A percentile compares a stretch with the other conserved stretches of the same genome.
Conservation (phyloP, 805 yeast genomes). For the Candida rishiriensis region DNA sequence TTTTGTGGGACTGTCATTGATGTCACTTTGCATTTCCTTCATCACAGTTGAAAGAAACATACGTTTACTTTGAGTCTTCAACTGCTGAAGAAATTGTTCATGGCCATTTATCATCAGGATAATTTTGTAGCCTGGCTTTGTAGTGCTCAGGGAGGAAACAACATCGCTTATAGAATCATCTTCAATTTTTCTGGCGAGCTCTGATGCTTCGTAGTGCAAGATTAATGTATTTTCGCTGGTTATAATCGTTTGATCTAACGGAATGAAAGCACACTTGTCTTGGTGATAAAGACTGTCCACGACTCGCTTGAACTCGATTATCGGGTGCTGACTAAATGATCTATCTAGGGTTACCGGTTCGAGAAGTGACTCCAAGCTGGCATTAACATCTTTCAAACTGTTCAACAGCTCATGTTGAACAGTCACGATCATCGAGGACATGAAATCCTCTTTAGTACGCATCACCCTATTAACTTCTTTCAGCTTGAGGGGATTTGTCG, state of each 20-base stretch:
- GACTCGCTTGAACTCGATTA: conserved; percentile 49
- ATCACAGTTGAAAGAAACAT: conserved; percentile 34
- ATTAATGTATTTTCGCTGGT: conserved; percentile 41
- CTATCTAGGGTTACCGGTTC: conserved; percentile 16
- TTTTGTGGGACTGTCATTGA: conserved; percentile 2
- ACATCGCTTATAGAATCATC: conserved; percentile 22
- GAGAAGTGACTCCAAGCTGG: conserved; percentile 12
- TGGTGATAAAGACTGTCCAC: conserved; percentile 46
- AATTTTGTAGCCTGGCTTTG: conserved; percentile 26
- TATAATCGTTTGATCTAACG: conserved; percentile 35
- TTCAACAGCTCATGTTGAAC: conserved; percentile 32
- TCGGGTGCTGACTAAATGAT: conserved; percentile 32
- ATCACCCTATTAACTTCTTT: conserved; percentile 33
- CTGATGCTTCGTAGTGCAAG: conserved; percentile 43
- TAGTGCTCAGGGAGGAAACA: conserved; percentile 19
- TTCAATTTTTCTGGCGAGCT: conserved; percentile 35
- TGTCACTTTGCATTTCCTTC: conserved; percentile 8
- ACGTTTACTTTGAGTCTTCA: conserved; percentile 43
- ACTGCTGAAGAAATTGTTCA: conserved; percentile 39
- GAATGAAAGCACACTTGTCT: conserved; percentile 49
- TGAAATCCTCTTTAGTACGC: conserved; percentile 46
- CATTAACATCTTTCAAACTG: conserved; percentile 25
- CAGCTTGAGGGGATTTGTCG: conserved; percentile 13
- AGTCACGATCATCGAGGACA: conserved; percentile 45
- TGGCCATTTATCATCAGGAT: conserved; percentile 46